Evolutionary conservation across 2,329 filamentous ascomycete species (phyloP).

Genomic region (Aspergillus texensis): DNA sequence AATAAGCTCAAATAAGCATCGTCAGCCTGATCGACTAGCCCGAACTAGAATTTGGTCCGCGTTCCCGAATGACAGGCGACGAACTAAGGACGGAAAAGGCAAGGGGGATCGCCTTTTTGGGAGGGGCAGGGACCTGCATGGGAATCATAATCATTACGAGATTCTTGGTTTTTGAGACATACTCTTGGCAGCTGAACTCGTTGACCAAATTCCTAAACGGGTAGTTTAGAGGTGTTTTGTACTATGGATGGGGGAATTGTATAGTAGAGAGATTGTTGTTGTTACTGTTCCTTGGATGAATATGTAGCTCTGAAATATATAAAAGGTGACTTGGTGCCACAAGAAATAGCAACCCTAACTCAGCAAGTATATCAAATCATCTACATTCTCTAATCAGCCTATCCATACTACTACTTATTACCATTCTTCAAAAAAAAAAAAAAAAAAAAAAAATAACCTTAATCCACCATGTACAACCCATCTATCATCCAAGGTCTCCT

Average conservation of each 20-base stretch:
- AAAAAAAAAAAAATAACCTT: neutral
- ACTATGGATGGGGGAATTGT: neutral
- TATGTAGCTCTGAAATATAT: neutral
- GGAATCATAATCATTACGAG: neutral
- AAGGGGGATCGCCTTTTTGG: neutral
- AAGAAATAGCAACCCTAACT: neutral
- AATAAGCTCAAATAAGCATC: conserved; percentile 2
- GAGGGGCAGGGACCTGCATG: neutral
- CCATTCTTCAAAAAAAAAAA: no score
- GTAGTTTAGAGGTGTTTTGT: neutral
- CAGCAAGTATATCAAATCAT: neutral
- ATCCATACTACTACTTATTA: no score
- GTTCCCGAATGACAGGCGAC: neutral
- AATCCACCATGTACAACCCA: neutral
- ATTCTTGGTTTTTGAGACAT: neutral
- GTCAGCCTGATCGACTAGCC: neutral
- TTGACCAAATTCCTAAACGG: neutral
- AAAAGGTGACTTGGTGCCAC: neutral
- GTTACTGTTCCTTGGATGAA: neutral
- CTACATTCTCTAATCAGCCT: no score
- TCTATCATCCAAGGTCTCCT: neutral
- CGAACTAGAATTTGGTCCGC: neutral
- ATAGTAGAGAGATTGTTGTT: neutral
- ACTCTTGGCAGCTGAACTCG: neutral
- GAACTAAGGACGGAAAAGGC: neutral